Conservation (phyloP, 2,329 filamentous ascomycete species). For the Trichoderma hamatum region DNA sequence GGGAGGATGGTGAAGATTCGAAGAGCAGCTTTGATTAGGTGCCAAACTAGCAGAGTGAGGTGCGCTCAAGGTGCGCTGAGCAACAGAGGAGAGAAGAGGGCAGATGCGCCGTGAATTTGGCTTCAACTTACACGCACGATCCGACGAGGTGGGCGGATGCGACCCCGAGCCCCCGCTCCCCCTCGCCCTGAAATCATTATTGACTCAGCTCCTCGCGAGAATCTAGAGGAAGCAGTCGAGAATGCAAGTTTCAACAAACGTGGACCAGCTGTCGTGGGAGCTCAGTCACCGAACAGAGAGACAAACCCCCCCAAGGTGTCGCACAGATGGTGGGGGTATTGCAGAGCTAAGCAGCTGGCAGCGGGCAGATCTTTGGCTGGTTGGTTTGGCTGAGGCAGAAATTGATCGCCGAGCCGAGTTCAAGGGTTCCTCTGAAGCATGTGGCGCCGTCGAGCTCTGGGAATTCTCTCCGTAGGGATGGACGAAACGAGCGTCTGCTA, state of each 20-base stretch:
- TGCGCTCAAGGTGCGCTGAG: not conserved
- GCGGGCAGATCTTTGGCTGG: not conserved
- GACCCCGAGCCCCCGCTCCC: slow-evolving; percentile 45
- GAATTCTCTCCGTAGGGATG: slow-evolving; percentile 14
- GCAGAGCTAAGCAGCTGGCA: slow-evolving; percentile 4
- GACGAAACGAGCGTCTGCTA: slow-evolving; percentile 1
- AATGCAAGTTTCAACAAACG: not conserved
- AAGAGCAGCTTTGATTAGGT: not conserved
- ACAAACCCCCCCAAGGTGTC: slow-evolving; percentile 4
- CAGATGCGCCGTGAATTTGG: slow-evolving; percentile 1
- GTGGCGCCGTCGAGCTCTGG: not conserved
- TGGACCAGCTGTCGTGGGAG: slow-evolving; percentile 1
- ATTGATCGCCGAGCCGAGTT: not conserved
- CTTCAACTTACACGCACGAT: slow-evolving; percentile 45
- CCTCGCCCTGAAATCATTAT: slow-evolving; percentile 56
- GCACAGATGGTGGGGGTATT: slow-evolving; percentile 26
- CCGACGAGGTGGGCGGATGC: slow-evolving; percentile 50
- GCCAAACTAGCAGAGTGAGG: not conserved
- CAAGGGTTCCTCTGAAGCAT: not conserved
- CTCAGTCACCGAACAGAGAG: slow-evolving; percentile 5
- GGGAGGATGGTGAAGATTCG: not conserved
- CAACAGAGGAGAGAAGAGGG: not conserved
- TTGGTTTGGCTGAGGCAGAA: not conserved
- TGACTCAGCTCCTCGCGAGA: slow-evolving; percentile 6
- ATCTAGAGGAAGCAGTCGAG: not conserved